A percentile compares a stretch with the other conserved stretches of the same genome.
Conservation (phyloP, 306 rosid species). For the Corylus heterophylla region DNA sequence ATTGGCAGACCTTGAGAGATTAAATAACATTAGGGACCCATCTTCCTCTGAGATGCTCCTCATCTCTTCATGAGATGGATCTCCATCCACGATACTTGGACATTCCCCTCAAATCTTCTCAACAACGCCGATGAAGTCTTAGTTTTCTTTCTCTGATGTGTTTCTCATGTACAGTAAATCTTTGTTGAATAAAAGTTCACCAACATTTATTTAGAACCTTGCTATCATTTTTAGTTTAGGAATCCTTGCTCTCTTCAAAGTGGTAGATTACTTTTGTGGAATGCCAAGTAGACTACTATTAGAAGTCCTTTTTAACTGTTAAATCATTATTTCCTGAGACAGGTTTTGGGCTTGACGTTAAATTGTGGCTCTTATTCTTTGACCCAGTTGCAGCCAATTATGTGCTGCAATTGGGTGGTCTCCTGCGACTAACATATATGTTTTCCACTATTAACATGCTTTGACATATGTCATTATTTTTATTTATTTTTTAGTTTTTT, state of each 20-base stretch:
- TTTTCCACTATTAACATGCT: not conserved
- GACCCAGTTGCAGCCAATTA: not conserved
- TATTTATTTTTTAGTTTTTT: too few species aligned
- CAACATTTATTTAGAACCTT: not conserved
- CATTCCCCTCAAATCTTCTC: not conserved
- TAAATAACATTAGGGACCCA: not conserved
- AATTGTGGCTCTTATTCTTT: slow-evolving; percentile 13
- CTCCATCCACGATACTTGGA: not conserved
- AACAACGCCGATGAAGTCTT: not conserved
- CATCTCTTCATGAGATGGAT: not conserved
- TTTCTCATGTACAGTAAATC: not conserved
- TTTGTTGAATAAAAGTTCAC: not conserved
- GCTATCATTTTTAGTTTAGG: not conserved
- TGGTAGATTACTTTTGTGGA: not conserved
- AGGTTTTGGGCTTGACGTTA: slow-evolving; percentile 9
- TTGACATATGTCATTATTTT: not conserved
- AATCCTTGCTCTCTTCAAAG: not conserved
- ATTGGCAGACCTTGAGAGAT: not conserved
- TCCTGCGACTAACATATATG: not conserved
- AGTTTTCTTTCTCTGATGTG: not conserved
- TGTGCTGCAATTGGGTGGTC: not conserved
- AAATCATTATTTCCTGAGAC: not conserved
- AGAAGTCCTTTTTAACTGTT: not conserved
- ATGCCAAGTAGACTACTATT: not conserved
- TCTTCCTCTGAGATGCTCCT: not conserved